Base-by-base conservation (phyloP, 2,329 filamentous ascomycete species). In the Phaeosphaeriaceae sp. region DNA sequence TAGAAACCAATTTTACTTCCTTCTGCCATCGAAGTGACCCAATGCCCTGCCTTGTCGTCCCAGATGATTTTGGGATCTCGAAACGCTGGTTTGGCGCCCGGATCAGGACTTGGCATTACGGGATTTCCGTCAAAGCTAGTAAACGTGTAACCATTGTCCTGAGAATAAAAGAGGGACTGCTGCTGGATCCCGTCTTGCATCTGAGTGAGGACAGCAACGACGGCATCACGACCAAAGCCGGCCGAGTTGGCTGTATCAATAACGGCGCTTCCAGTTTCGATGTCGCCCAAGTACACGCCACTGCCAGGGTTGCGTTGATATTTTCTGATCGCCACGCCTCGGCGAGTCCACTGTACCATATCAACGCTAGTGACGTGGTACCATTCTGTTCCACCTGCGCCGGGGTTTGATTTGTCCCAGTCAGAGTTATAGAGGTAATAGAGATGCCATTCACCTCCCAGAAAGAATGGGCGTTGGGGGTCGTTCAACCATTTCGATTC, bases 71-170 rank as follows among this genome's bases (percentile, higher is more conserved):
- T 46, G 22, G 44, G 44, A 22, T 46, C 44, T 46, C 44, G 44
- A 46, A 46, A 46, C 21, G 44, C 44, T 46, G 44, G 44, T 46
- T 46, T 46, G 44, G 44, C 44, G 20, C 7, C 44, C n/a, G 44
- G 7, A 15, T 46, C 22, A 2, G 44, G 44, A 19, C 44, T 46
- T 46, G 44, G 44, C 44, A 46, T 46, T 15, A 46, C 44, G 1
- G 44, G 44, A 46, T 46, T 46, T 4, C 44, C 22, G 21, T 22
- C 22, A 22, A 10, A 46, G 19, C 19, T 19, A 10, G 19, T 46
- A 21, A 46, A 46, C 2, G 44, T 46, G 19, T 6, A 6, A 13
- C 44, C 44, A 17, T 21, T 46, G 44, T 46, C 44, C 7, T 22
- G 7, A 19, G 44, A 46, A 15, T 46, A 22, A 15, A 46, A 46